Evolutionary conservation across 2,329 filamentous ascomycete genomes (phyloP).

Genomic region (Westerdykella ornata): DNA sequence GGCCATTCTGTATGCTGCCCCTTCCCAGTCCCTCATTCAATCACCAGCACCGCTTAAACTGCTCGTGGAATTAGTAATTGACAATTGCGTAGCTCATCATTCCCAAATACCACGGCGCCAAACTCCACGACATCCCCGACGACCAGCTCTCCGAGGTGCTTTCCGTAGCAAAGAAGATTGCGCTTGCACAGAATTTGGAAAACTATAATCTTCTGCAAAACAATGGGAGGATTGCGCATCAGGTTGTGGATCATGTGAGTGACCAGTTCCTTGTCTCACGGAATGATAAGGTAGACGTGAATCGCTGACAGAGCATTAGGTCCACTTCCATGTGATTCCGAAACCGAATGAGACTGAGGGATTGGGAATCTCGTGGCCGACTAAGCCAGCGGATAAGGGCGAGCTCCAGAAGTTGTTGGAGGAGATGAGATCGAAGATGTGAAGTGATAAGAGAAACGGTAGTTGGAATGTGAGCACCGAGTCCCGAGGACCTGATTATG

Average conservation of each 20-base stretch:
- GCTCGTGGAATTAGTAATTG: not conserved
- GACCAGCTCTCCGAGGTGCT: constrained; percentile 77
- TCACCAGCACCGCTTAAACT: too few species aligned
- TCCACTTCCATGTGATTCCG: constrained; percentile 96
- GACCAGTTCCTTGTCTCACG: not conserved
- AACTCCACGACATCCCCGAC: constrained; percentile 88
- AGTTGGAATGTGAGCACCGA: too few species aligned
- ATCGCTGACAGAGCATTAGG: constrained; percentile 41
- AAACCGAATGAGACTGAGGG: constrained; percentile 84
- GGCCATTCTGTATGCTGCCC: constrained; percentile 70
- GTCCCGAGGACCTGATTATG: not conserved
- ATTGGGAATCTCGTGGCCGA: constrained; percentile 72
- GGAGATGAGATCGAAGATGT: constrained; percentile 88
- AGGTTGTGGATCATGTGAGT: constrained; percentile 82
- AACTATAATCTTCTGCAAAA: constrained; percentile 97
- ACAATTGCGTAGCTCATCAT: constrained; percentile 68
- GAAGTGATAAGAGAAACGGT: constrained; percentile 23
- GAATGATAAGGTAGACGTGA: not conserved
- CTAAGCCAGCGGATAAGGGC: constrained; percentile 70
- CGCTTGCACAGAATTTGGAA: constrained; percentile 62
- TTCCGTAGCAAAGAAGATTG: constrained; percentile 82
- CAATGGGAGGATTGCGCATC: constrained; percentile 86
- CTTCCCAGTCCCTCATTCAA: not conserved
- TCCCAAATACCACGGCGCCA: constrained; percentile 88
- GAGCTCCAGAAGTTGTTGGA: constrained; percentile 71